Conservation (phyloP, 2,329 filamentous ascomycete genomes). For the Lomentospora prolificans region DNA sequence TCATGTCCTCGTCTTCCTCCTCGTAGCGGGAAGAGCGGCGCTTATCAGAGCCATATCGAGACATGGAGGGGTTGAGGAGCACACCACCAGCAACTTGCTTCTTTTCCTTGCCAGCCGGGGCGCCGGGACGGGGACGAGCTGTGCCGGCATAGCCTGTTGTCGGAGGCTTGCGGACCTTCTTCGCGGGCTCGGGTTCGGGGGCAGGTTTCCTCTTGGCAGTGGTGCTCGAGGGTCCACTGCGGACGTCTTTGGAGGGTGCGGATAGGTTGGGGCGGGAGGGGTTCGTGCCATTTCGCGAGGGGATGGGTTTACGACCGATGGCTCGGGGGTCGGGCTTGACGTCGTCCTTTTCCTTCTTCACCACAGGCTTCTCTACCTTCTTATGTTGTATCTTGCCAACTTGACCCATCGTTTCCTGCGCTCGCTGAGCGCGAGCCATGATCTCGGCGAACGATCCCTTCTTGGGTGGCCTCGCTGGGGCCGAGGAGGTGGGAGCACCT, state of each 20-base stretch:
- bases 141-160: slow-evolving; percentile 58
- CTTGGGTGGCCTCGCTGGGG: slow-evolving; percentile 46
- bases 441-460: slow-evolving; percentile 68
- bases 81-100: slow-evolving; percentile 28
- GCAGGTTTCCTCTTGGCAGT: slow-evolving; percentile 19
- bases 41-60: slow-evolving; percentile 16
- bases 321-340: slow-evolving; percentile 17
- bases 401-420: slow-evolving; percentile 49
- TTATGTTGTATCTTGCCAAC: slow-evolving; percentile 69
- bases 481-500: slow-evolving; percentile 26
- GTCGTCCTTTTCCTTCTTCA: slow-evolving; percentile 44
- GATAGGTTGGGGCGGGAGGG: background rate
- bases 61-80: slow-evolving; percentile 22
- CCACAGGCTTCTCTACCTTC: slow-evolving; percentile 51
- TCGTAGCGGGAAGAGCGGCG: slow-evolving; percentile 32
- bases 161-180: slow-evolving; percentile 52
- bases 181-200: slow-evolving; percentile 30
- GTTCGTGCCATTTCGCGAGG: background rate
- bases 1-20: slow-evolving; percentile 49
- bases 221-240: slow-evolving; percentile 14
- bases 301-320: background rate
- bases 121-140: slow-evolving; percentile 44
- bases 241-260: background rate
- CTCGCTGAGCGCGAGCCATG: slow-evolving; percentile 60
- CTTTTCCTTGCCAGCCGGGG: slow-evolving; percentile 22